These are phyloP conservation scores for Forsythia suspensa DNA, from an alignment of 257 asterid genomes.

Conservation along the genomic window DNA sequence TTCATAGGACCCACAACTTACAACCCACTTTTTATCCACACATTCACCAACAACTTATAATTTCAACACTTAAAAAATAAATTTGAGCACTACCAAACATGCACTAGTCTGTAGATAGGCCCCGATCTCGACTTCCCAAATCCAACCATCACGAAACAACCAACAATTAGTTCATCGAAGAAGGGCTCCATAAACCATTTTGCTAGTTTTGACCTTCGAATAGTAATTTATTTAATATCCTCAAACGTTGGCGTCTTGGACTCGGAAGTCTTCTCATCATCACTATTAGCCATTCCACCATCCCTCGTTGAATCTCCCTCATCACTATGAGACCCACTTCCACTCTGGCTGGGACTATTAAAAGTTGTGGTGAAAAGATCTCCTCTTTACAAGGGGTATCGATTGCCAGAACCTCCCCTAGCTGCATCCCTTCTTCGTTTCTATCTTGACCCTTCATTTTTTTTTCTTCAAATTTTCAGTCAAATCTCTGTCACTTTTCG, in stretches of 20 bases:
- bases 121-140: constrained; percentile 86
- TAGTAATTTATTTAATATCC: constrained; percentile 79
- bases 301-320: constrained; percentile 77
- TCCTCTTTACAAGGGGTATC: no score
- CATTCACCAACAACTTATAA: no score
- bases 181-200: constrained; percentile 99
- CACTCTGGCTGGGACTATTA: constrained; percentile 73
- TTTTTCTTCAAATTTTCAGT: no score
- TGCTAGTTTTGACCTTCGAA: constrained; percentile 79
- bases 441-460: no score
- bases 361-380: constrained; percentile 60
- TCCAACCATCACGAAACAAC: constrained; percentile 92
- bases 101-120: constrained; percentile 84
- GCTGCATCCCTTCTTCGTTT: no score
- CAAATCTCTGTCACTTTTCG: no score
- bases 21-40: no score
- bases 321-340: constrained; percentile 72
- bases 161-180: constrained; percentile 88
- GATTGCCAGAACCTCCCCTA: no score
- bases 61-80: no score
- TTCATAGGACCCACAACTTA: no score
- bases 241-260: constrained; percentile 75
- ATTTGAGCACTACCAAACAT: no score
- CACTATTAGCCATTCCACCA: constrained; percentile 86
- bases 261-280: constrained; percentile 71